Evolutionary conservation across 495 filamentous ascomycete species (phyloP).

Genomic region (Annulohypoxylon bovei): DNA sequence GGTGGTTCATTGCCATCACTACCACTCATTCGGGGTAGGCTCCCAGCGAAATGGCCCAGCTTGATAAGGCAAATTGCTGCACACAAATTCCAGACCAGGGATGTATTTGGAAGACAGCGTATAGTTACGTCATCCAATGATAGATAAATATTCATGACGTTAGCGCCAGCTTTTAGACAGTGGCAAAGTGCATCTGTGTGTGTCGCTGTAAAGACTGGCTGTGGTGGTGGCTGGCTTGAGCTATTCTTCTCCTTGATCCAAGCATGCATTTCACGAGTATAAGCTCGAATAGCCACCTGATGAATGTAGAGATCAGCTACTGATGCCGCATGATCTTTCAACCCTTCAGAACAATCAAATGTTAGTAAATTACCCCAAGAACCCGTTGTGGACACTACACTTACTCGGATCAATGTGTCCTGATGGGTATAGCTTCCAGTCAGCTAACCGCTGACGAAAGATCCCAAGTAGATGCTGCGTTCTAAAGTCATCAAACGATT

Average conservation of each 20-base stretch:
- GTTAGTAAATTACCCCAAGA: background rate
- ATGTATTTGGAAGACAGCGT: constrained; percentile 33
- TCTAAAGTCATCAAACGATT: constrained; percentile 33
- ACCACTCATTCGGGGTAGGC: background rate
- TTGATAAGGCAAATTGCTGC: constrained; percentile 26
- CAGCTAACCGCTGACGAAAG: constrained; percentile 28
- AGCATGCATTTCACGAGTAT: constrained; percentile 5
- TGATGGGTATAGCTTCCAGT: constrained; percentile 25
- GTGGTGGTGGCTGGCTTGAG: background rate
- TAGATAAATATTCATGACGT: constrained; percentile 24
- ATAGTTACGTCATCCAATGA: constrained; percentile 19
- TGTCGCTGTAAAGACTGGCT: constrained; percentile 1
- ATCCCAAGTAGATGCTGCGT: constrained; percentile 31
- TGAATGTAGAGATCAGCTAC: constrained; percentile 37
- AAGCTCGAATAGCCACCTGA: constrained; percentile 26
- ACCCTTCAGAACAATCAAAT: background rate
- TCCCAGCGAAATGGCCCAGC: constrained; percentile 21
- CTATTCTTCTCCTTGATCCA: background rate
- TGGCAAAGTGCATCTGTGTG: constrained; percentile 31
- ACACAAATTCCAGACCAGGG: constrained; percentile 31
- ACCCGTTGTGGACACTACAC: background rate
- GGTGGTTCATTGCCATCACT: background rate
- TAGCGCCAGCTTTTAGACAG: constrained; percentile 19
- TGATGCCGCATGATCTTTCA: constrained; percentile 15
- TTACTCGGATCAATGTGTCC: constrained; percentile 25